Conservation (phyloP, 306 rosid genomes). For the Senna tora region DNA sequence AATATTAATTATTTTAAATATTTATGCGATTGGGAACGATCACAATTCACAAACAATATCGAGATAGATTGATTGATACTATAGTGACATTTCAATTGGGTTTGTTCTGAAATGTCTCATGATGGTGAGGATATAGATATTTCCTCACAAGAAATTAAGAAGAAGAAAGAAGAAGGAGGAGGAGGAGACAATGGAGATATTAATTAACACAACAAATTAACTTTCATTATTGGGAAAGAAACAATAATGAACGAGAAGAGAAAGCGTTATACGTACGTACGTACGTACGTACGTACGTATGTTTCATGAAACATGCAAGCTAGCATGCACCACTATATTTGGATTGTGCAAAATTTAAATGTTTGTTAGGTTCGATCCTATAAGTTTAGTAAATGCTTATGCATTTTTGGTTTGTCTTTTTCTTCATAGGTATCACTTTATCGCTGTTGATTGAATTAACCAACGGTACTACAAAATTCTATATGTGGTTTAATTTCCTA, state of each 20-base stretch:
- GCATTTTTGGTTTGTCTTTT: no score
- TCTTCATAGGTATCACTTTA: no score
- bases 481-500: no score
- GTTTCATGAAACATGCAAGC: not conserved
- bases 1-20: no score
- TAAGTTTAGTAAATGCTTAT: conserved; percentile 13
- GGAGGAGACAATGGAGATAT: not conserved
- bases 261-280: no score
- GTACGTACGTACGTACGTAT: no score
- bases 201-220: not conserved
- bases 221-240: not conserved
- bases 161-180: no score
- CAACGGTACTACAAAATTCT: no score
- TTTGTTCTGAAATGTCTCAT: not conserved
- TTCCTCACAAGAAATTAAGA: no score
- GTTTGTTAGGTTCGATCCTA: not conserved
- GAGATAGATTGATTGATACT: not conserved
- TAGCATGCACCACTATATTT: conserved; percentile 12
- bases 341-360: not conserved
- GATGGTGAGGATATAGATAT: not conserved
- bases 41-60: not conserved
- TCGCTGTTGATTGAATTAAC: no score
- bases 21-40: conserved; percentile 29
- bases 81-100: not conserved
- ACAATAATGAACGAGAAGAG: not conserved